Evolutionary conservation across 2,329 filamentous ascomycete genomes (phyloP), one percentile per base, ranked within the genome.

Genomic region (Claviceps paspali): DNA sequence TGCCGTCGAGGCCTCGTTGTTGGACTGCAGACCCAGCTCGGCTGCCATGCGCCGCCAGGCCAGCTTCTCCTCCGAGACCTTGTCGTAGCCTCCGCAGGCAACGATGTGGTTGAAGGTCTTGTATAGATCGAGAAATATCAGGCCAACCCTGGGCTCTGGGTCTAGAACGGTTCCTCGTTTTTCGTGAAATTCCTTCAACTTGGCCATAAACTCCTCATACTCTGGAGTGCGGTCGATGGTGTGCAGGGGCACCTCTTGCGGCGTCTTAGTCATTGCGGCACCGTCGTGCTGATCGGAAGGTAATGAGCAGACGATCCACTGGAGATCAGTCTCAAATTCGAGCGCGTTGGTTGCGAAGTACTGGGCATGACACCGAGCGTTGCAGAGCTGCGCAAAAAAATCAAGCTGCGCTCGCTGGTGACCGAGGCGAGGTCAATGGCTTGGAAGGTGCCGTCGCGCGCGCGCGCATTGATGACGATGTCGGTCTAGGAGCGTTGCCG

Each of bases 21-120:
- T 69, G 39, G 76, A 77, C 51, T 76, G 76, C 44, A 87, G 73
- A 35, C 82, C 75, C 40, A 93, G 79, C 48, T 86, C 78, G 37
- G 77, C 69, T 10, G 80, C 82, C 49, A 93, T 70, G 48, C 76
- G 76, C 45, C 84, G 74, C 86, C 86, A 94, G 36, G 82, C 81
- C 45, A 92, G 70, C 63, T 88, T 91, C 55, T 88, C 76, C 60
- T 75, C 79, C 43, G 73, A 86, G 54, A 88, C 74, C 53, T 79
- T 79, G 59, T 93, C 86, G 55, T 94, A 94, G 41, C 86, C 86
- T 37, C 86, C 86, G 49, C 78, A 76, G 17, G 72, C 71, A 38
- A 82, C 70, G 14, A 93, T 81, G 47, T 77, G 70, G 44, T 81
- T 79, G 65, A 84, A 93, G 22, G 92, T 70, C 50, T 81, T 79